These are phyloP conservation scores for Nothophaeocryptopus gaeumannii DNA, from an alignment of 2,329 filamentous ascomycete species.

Conservation along the genomic window DNA sequence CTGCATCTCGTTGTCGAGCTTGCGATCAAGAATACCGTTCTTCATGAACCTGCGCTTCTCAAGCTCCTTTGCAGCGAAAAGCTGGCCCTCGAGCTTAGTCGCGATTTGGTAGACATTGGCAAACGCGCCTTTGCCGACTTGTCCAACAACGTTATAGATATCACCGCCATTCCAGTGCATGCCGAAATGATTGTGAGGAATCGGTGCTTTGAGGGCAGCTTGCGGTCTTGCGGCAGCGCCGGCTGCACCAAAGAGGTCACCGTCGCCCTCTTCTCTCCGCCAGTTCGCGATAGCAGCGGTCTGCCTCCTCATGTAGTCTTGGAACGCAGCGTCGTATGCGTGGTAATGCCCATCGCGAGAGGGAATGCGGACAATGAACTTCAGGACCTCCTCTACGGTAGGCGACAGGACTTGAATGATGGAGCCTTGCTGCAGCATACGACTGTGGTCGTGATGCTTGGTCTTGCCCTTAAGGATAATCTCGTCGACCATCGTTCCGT, in stretches of 20 bases:
- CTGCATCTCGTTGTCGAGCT: constrained; percentile 93
- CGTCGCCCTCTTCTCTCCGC: constrained; percentile 7
- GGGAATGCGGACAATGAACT: constrained; percentile 83
- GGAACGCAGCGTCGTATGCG: constrained; percentile 67
- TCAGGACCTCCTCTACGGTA: constrained; percentile 60
- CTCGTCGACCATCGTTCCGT: constrained; percentile 84
- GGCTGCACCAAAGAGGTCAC: constrained; percentile 7
- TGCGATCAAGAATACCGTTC: constrained; percentile 82
- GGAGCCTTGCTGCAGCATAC: constrained; percentile 70
- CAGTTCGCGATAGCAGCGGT: constrained; percentile 23
- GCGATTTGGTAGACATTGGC: constrained; percentile 90
- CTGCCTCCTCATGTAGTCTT: constrained; percentile 58
- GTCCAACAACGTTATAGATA: constrained; percentile 77
- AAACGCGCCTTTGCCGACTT: constrained; percentile 91
- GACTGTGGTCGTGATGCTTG: constrained; percentile 43
- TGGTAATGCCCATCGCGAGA: constrained; percentile 63
- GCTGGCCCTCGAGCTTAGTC: constrained; percentile 74
- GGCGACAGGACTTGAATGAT: constrained; percentile 66
- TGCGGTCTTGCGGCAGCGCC: constrained; percentile 10
- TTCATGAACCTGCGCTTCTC: constrained; percentile 93
- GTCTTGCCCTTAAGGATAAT: constrained; percentile 59
- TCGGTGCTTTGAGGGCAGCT: constrained; percentile 23
- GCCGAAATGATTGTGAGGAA: constrained; percentile 49
- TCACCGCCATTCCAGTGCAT: constrained; percentile 79
- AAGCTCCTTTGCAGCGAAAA: constrained; percentile 90